Evolutionary conservation across 1,139 yeast genomes (phyloP).

Genomic region (Saccharomycopsis crataegensis): DNA sequence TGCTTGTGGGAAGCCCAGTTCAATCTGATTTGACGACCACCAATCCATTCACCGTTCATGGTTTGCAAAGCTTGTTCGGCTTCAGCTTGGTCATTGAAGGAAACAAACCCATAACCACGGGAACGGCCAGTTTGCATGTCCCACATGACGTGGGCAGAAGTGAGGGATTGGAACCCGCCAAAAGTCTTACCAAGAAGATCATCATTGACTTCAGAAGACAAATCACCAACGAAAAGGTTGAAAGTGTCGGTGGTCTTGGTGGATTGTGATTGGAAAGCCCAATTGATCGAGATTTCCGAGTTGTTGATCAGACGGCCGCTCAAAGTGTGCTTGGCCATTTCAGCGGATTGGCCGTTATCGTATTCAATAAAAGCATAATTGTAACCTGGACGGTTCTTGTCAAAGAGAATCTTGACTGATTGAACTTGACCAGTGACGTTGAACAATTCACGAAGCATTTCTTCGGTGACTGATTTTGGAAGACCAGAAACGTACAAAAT

Average conservation of each 20-base stretch:
- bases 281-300: constrained; percentile 56
- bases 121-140: constrained; percentile 92
- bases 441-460: constrained; percentile 52
- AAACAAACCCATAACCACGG: constrained; percentile 90
- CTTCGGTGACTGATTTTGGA: constrained; percentile 59
- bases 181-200: constrained; percentile 58
- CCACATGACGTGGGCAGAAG: constrained; percentile 95
- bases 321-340: constrained; percentile 51
- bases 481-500: constrained; percentile 75
- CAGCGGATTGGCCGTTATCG: constrained; percentile 50
- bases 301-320: constrained; percentile 50
- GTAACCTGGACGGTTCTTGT: constrained; percentile 65
- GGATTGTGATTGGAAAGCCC: constrained; percentile 78
- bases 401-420: constrained; percentile 62
- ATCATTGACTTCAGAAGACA: constrained; percentile 77
- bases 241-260: constrained; percentile 46
- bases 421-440: constrained; percentile 53
- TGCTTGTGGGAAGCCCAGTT: constrained; percentile 87
- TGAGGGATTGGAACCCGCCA: constrained; percentile 49
- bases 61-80: constrained; percentile 68
- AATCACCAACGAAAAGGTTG: constrained; percentile 82
- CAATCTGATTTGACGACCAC: constrained; percentile 72
- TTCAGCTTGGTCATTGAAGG: constrained; percentile 57
- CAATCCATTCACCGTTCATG: constrained; percentile 69
- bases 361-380: constrained; percentile 85